Evolutionary conservation across 2,329 filamentous ascomycete genomes (phyloP).

Genomic region (Colletotrichum filicis): DNA sequence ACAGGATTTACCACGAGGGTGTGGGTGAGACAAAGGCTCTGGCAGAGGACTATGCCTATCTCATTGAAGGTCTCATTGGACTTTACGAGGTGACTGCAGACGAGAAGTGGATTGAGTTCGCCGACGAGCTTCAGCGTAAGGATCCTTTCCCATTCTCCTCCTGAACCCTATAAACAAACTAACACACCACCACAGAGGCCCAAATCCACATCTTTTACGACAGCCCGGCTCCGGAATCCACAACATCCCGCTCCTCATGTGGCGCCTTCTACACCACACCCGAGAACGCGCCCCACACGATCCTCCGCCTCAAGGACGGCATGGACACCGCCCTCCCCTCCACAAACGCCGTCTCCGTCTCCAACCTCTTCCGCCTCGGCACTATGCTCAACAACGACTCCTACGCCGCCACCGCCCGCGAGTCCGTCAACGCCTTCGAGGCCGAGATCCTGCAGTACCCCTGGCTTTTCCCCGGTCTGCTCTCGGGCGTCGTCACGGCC

Average conservation of each 20-base stretch:
- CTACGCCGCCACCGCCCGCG: slow-evolving; percentile 73
- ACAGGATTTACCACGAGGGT: slow-evolving; percentile 78
- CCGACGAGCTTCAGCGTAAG: slow-evolving; percentile 81
- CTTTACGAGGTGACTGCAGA: slow-evolving; percentile 87
- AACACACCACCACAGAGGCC: slow-evolving; percentile 59
- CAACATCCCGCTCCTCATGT: slow-evolving; percentile 52
- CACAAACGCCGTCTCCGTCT: slow-evolving; percentile 86
- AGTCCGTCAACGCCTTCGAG: slow-evolving; percentile 87
- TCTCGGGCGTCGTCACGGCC: slow-evolving; percentile 79
- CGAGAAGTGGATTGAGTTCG: slow-evolving; percentile 80
- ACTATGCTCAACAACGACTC: slow-evolving; percentile 73
- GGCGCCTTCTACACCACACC: slow-evolving; percentile 81
- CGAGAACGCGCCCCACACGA: slow-evolving; percentile 71
- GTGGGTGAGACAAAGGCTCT: slow-evolving; percentile 77
- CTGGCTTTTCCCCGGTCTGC: slow-evolving; percentile 86
- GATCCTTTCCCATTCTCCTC: not conserved
- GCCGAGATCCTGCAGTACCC: slow-evolving; percentile 93
- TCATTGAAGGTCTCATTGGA: slow-evolving; percentile 84
- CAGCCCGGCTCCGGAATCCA: slow-evolving; percentile 48
- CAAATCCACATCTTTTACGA: slow-evolving; percentile 87
- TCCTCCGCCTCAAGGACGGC: slow-evolving; percentile 91
- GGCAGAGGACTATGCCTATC: slow-evolving; percentile 93
- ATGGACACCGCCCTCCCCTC: slow-evolving; percentile 94
- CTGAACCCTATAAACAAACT: slow-evolving; percentile 30
- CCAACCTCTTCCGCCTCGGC: slow-evolving; percentile 86